phyloP scores from a whole-genome alignment of 768 basidiomycete genomes.

The Clathrus columnatus region DNA sequence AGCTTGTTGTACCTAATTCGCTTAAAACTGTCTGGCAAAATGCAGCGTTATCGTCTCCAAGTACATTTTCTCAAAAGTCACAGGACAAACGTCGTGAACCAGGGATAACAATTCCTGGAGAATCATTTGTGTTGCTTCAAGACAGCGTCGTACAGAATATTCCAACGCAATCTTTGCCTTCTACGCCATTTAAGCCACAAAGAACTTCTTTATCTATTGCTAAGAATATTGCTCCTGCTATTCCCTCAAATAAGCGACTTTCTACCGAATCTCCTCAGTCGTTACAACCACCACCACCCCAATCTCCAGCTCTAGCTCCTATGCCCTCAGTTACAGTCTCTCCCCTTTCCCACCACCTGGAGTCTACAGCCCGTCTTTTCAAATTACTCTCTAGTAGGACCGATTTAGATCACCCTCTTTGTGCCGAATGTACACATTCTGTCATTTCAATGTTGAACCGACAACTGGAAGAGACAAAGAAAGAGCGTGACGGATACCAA shows the following conservation, averaged over 20 bases:
- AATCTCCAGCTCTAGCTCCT: conserved; percentile 45
- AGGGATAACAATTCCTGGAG: conserved; percentile 47
- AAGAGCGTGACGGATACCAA: conserved; percentile 87
- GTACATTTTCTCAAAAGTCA: conserved; percentile 42
- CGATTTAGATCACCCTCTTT: conserved; percentile 88
- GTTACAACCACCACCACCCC: conserved; percentile 24
- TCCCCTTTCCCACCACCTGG: conserved; percentile 68
- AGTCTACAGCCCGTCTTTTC: conserved; percentile 65
- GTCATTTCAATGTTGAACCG: conserved; percentile 66
- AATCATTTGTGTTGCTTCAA: conserved; percentile 87
- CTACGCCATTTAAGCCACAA: conserved; percentile 7
- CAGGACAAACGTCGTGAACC: conserved; percentile 50
- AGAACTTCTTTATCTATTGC: conserved; percentile 31
- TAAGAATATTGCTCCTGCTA: conserved; percentile 33
- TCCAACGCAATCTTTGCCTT: conserved; percentile 26
- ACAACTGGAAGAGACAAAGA: conserved; percentile 83
- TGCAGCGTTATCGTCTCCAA: conserved; percentile 32
- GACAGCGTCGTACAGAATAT: conserved; percentile 72
- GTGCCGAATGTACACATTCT: conserved; percentile 86
- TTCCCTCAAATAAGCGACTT: conserved; percentile 19
- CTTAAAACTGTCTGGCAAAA: conserved; percentile 59
- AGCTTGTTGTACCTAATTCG: conserved; percentile 39
- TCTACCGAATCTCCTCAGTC: conserved; percentile 20
- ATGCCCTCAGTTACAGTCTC: conserved; percentile 54
- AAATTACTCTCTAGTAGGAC: conserved; percentile 68